Evolutionary conservation across 2,329 filamentous ascomycete genomes (phyloP).

Genomic region (Aureobasidium vineae): DNA sequence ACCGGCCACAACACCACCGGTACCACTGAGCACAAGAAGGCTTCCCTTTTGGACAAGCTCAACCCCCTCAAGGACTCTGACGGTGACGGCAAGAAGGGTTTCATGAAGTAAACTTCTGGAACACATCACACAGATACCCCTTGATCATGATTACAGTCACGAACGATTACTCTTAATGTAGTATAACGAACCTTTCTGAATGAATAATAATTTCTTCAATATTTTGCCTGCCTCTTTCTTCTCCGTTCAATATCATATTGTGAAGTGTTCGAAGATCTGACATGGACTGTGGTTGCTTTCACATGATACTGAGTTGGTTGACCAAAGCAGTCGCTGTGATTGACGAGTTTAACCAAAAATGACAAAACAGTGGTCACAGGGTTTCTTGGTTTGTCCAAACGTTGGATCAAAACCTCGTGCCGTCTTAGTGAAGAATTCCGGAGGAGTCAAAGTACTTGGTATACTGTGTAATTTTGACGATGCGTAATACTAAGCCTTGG

Average conservation of each 20-base stretch:
- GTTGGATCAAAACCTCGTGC: too few relatives aligned
- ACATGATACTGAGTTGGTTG: too few relatives aligned
- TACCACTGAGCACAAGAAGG: slow-evolving; percentile 41
- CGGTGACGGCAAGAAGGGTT: slow-evolving; percentile 56
- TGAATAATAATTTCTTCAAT: slow-evolving; percentile 13
- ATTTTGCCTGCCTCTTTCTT: background rate
- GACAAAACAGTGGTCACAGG: too few relatives aligned
- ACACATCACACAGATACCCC: background rate
- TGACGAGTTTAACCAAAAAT: too few relatives aligned
- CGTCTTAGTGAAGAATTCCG: too few relatives aligned
- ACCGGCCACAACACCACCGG: slow-evolving; percentile 21
- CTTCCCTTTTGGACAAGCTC: slow-evolving; percentile 52
- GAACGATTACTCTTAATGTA: slow-evolving; percentile 21
- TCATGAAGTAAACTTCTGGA: slow-evolving; percentile 48
- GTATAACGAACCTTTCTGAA: slow-evolving; percentile 23
- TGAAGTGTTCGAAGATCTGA: background rate
- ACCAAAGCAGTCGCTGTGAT: too few relatives aligned
- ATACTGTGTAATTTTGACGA: too few relatives aligned
- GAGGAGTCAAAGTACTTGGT: too few relatives aligned
- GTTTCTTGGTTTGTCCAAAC: too few relatives aligned
- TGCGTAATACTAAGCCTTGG: too few relatives aligned
- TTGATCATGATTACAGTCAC: background rate
- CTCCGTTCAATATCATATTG: background rate
- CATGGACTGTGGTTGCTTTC: too few relatives aligned
- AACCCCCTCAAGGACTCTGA: slow-evolving; percentile 56